Base-by-base conservation (phyloP, 306 rosid genomes). In the Rosa lucieae region DNA sequence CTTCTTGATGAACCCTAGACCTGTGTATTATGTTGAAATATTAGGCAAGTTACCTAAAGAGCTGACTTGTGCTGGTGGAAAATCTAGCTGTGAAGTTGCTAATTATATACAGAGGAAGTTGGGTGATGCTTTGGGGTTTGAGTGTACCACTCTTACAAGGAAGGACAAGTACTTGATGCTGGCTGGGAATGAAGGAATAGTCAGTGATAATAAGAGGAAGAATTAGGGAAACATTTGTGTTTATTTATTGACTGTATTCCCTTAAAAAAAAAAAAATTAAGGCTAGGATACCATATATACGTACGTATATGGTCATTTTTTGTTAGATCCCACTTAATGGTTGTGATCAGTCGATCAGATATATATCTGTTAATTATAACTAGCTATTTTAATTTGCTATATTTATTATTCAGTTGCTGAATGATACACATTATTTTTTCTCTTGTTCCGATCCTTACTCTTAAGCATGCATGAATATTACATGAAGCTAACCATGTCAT, bases 91-190 rank as follows among this genome's bases (percentile, higher is more conserved):
- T 63, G 96, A 93, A 44, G 99, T 95, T 18, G 99, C 97, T 12
- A 95, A 95, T 68, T 87, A 89, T 46, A 88, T 91, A 32, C 99
- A 95, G 74, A 90, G 75, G 49, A 37, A 79, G 39, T 70, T 95
- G 78, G 98, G 82, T 5, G 89, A 86, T 73, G 90, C 94, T 46
- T 87, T 95, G 90, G 97, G 99, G n/a, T 95, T 95, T 86, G 82
- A 93, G 81, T 93, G 96, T 77, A 93, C 98, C 0, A 74, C 70
- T 21, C 88, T 91, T 18, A 95, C 98, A 1, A 89, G 99, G 67
- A 93, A 77, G 82, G 99, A 93, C 65, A 95, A 95, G 89, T 95
- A 95, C 51, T 46, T 93, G 96, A 95, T 91, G 98, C 85, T 95
- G 20, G 99, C 98, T 10, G 98, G 97, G 78, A 93, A 93, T 85